A percentile compares a stretch with the other conserved stretches of the same genome.
Conservation (phyloP, 306 rosid species). For the Trifolium fragiferum region DNA sequence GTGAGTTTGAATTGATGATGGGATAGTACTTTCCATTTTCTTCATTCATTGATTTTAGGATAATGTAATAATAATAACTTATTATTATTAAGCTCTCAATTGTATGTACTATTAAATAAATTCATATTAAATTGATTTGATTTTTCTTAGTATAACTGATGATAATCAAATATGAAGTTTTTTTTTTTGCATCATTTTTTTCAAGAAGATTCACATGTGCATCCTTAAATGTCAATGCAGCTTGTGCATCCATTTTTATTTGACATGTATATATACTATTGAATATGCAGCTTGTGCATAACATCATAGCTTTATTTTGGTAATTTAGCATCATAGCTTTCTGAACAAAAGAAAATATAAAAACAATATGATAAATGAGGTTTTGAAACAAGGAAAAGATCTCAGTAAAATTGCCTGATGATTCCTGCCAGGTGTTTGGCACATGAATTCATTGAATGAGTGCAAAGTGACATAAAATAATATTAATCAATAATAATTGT, state of each 20-base stretch:
- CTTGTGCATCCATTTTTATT: no score
- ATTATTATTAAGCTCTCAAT: conserved; percentile 21
- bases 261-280: no score
- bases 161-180: conserved; percentile 7
- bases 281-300: not conserved
- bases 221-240: no score
- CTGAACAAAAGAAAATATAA: not conserved
- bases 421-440: conserved; percentile 34
- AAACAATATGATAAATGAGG: not conserved
- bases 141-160: conserved; percentile 8
- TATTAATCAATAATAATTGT: not conserved
- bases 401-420: not conserved
- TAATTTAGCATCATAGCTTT: no score
- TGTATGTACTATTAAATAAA: conserved; percentile 33
- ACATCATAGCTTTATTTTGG: not conserved
- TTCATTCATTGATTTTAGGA: conserved; percentile 34
- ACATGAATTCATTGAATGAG: conserved; percentile 20
- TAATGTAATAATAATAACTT: conserved; percentile 1
- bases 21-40: conserved; percentile 31
- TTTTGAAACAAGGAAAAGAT: not conserved
- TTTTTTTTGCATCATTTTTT: conserved; percentile 3
- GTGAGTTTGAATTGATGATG: conserved; percentile 88
- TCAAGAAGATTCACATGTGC: not conserved
- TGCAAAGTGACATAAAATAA: conserved; percentile 23
- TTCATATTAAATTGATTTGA: not conserved